Base-by-base conservation (phyloP, 768 basidiomycete genomes). In the Lanmaoa rubissima region DNA sequence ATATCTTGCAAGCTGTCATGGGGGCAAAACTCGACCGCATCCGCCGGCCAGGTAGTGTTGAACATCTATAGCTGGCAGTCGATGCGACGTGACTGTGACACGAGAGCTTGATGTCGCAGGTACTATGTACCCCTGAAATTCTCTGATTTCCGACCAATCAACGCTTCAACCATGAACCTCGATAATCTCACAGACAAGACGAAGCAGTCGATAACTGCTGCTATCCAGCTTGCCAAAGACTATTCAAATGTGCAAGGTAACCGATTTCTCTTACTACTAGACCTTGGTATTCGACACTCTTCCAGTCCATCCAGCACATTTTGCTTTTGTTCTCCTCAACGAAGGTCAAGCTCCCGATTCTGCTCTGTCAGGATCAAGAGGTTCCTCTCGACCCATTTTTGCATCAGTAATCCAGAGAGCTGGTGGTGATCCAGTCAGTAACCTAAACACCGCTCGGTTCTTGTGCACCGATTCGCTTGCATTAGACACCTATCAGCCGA, bases 11-110 rank as follows among this genome's bases (percentile, higher is more conserved):
- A 78, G 26, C 75, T 74, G 13, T 78, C 77, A 54, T 82, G 81
- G 5, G 94, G 95, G 62, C 92, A 94, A 69, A 94, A 98, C 65
- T 98, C 97, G 53, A 94, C 79, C 12, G 89, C 85, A 71, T 97
- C 94, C 21, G 94, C 94, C 11, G 93, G 93, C 65, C 83, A 87
- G n/a, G 76, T 72, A 1, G 94, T 96, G 71, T 92, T 84, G 62
- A 80, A 65, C 57, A 42, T 59, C 12, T 32, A 11, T 8, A 6
- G 9, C 31, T 14, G 17, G 32, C 21, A 28, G 28, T 21, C 1
- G 6, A 28, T 9, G 19, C 6, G 19, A 41, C 31, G 49, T 61
- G 56, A 56, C 60, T 7, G 50, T 57, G 59, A 61, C 42, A 26
- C 19, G 19, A 28, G 17, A 26, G 6, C 16, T 28, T 10, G 42